Percentiles rank a stretch among this genome's conserved stretches.
These are phyloP conservation scores for Tympanopsis confertula DNA, from an alignment of 2,329 filamentous ascomycete genomes.

Conservation along the genomic window DNA sequence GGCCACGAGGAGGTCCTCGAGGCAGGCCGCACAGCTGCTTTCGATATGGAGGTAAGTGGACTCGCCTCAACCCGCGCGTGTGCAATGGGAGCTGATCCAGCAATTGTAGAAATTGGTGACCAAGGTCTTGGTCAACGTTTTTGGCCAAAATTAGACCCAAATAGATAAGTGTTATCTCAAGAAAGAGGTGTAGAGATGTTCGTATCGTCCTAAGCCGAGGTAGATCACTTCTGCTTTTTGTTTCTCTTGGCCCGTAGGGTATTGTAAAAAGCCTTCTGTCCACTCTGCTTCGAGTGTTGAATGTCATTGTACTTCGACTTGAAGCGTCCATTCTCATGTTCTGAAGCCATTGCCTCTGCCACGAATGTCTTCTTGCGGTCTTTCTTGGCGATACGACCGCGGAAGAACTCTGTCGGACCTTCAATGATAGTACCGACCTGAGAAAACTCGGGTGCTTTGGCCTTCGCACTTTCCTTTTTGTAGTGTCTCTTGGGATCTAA, in stretches of 20 bases:
- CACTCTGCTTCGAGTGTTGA: conserved; percentile 70
- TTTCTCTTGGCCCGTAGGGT: conserved; percentile 47
- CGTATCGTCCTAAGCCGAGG: background rate
- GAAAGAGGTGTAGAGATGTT: too few species aligned
- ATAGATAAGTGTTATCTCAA: too few species aligned
- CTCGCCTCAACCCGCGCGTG: background rate
- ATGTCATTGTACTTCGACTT: conserved; percentile 80
- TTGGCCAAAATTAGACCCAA: background rate
- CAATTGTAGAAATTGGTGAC: conserved; percentile 3
- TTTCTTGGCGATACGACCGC: conserved; percentile 68
- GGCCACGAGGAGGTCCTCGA: conserved; percentile 56
- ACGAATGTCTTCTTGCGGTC: conserved; percentile 79
- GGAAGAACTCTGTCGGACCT: conserved; percentile 80
- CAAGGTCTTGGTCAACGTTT: background rate
- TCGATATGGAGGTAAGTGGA: conserved; percentile 44
- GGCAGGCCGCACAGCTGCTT: conserved; percentile 43
- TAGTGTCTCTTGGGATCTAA: conserved; percentile 83
- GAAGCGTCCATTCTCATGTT: conserved; percentile 59
- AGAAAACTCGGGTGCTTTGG: conserved; percentile 67
- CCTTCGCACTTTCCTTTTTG: conserved; percentile 70
- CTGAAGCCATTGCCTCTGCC: conserved; percentile 66
- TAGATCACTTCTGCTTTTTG: background rate
- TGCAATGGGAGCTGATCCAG: background rate
- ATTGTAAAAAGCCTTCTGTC: conserved; percentile 84
- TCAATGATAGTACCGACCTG: conserved; percentile 82